Base-by-base conservation (phyloP, 805 yeast species). In the Saturnispora hagleri region DNA sequence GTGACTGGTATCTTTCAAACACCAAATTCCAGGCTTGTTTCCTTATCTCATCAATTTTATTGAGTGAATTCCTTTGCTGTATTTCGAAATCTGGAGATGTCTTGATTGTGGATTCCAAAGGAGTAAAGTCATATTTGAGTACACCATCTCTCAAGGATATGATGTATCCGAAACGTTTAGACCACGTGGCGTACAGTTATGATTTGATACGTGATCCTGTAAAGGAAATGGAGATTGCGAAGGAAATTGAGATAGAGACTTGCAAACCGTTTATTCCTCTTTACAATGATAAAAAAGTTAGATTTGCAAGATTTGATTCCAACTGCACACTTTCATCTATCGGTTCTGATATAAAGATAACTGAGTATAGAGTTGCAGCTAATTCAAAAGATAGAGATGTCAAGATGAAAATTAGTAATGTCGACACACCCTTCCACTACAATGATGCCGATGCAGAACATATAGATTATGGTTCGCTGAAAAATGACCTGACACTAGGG, bases 181-280 rank as follows among this genome's bases (percentile, higher is more conserved):
- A 18, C 13, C 10, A 8, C 6, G 17, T n/a, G 24, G 22, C 34
- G 8, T 27, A 38, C 24, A 18, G 13, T 18, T 38, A 18, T 38
- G 22, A 38, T 18, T 9, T 38, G 17, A 18, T 38, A 8, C 42
- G 22, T 18, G 26, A 46, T 9, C 36, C 22, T 24, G 9, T 17
- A 15, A 36, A 18, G 43, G 28, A 36, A 36, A 46, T 38, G 43
- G 38, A 46, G 27, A 41, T 31, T 47, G 20, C 41, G 6, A 17
- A 40, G 56, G 28, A 40, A 15, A 73, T 79, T 33, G 84, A 80
- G 60, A 74, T 81, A 50, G 84, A 80, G 56, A 77, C 84, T 0
- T 74, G 81, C 54, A 63, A 58, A 24, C 69, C 70, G 8, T 65
- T 54, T 36, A 54, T 60, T 5, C 60, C 65, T 8, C 48, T 59